Evolutionary conservation across 163 green algal species (phyloP), one percentile per base, ranked within the genome.

Genomic region (Scenedesmus sp.): DNA sequence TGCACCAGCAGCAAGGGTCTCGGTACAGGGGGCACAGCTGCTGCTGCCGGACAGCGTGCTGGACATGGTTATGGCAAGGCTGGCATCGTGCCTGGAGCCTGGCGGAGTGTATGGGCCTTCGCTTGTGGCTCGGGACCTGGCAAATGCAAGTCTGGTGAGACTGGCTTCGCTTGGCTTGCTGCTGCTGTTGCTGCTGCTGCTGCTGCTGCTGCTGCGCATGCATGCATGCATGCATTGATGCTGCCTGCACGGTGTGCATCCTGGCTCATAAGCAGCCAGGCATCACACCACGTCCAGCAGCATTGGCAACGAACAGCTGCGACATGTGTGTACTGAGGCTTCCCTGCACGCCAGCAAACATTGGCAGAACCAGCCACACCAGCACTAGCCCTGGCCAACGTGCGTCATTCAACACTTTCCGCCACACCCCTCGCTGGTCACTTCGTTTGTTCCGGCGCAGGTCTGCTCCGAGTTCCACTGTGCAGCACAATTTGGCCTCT

Each of bases 391-490:
- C 72, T 49, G 33, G 9, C 18, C 72, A 12, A n/a, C n/a, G n/a
- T n/a, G n/a, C n/a, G n/a, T n/a, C n/a, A n/a, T n/a, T n/a, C n/a
- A 43, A 81, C 9, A 10, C n/a, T 49, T 44, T 16, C 7, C 20
- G n/a, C 42, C 15, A 49, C 12, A 16, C 18, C 15, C 42, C 18
- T 2, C 78, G 9, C 78, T 24, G 18, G 12, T 35, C 15, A 35
- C 18, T 56, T 24, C 35, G 24, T 43, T 59, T 56, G 18, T 65
- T 35, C 13, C 42, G n/a, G 73, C 40, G 81, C 81, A 86, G 81
- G 81, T 86, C 26, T 86, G 81, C 46, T 72, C 81, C 4, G 81
- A 86, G 49, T 86, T 86, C 46, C 73, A 73, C 81, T 59, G 59
- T 7, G 81, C 81, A 42, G 33, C 81, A 22, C 81, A 59, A 24